These are phyloP conservation scores for Fomitopsis schrenkii DNA, from an alignment of 1,284 basidiomycete species.

Conservation along the genomic window DNA sequence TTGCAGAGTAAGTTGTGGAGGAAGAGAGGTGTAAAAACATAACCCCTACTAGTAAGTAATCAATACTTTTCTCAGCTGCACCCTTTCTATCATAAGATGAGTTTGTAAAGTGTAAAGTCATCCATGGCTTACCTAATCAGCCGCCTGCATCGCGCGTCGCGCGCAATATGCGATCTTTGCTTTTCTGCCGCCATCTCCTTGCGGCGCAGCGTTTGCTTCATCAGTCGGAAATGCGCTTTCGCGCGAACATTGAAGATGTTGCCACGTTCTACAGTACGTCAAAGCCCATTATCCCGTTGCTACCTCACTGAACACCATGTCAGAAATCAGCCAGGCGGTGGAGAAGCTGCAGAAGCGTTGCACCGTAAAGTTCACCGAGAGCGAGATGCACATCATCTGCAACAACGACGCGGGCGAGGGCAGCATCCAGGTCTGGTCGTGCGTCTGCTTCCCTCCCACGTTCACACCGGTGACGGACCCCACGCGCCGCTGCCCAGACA, in stretches of 20 bases:
- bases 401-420: slow-evolving; percentile 76
- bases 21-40: too few relatives aligned
- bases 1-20: too few relatives aligned
- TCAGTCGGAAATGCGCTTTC: slow-evolving; percentile 51
- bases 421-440: slow-evolving; percentile 93
- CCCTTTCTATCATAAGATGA: too few relatives aligned
- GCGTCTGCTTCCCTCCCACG: slow-evolving; percentile 29
- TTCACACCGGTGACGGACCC: neutral
- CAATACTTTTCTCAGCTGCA: too few relatives aligned
- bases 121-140: too few relatives aligned
- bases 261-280: slow-evolving; percentile 53
- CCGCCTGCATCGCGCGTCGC: too few relatives aligned
- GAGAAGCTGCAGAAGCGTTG: slow-evolving; percentile 82
- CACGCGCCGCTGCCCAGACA: slow-evolving; percentile 32
- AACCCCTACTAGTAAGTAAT: too few relatives aligned
- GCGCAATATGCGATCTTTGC: too few relatives aligned
- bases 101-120: too few relatives aligned
- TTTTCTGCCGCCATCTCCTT: too few relatives aligned
- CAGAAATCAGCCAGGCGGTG: slow-evolving; percentile 74
- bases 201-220: too few relatives aligned
- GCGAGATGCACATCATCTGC: slow-evolving; percentile 81
- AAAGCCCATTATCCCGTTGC: neutral
- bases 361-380: slow-evolving; percentile 75
- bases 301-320: neutral
- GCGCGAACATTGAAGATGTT: slow-evolving; percentile 59